Conservation (phyloP, 2,329 filamentous ascomycete species). For the Penicillium italicum region DNA sequence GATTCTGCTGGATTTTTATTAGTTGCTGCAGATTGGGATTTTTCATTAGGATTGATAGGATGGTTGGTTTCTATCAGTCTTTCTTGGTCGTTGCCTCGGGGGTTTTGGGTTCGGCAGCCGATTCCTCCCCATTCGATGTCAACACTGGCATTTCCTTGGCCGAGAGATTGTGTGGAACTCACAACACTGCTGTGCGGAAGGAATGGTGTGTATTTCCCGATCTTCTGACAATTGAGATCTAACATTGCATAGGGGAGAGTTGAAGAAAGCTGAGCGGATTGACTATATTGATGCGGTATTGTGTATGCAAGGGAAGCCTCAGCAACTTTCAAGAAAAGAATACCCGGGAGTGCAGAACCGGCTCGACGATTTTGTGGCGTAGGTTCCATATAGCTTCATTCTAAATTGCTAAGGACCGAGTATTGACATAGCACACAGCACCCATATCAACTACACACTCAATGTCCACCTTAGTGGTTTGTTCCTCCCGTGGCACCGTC, state of each 20-base stretch:
- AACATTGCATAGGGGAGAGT: slow-evolving; percentile 16
- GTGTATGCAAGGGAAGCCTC: slow-evolving; percentile 21
- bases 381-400: not conserved
- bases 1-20: not conserved
- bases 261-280: slow-evolving; percentile 16
- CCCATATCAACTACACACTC: slow-evolving; percentile 29
- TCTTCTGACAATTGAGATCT: not conserved
- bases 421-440: not conserved
- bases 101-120: not conserved
- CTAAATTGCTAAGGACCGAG: not conserved
- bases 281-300: slow-evolving; percentile 26
- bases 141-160: not conserved
- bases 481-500: slow-evolving; percentile 34
- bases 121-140: not conserved
- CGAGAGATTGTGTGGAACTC: not conserved
- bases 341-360: slow-evolving; percentile 27
- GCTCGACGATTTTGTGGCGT: slow-evolving; percentile 31
- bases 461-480: slow-evolving; percentile 22
- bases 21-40: not conserved
- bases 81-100: slow-evolving; percentile 1
- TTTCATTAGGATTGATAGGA: not conserved
- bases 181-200: slow-evolving; percentile 3
- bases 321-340: slow-evolving; percentile 16
- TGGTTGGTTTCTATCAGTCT: slow-evolving; percentile 4
- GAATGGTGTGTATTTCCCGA: slow-evolving; percentile 13